Evolutionary conservation across 208 protist species (phyloP), one percentile per base, ranked within the genome.

Genomic region (Naegleria fowleri): DNA sequence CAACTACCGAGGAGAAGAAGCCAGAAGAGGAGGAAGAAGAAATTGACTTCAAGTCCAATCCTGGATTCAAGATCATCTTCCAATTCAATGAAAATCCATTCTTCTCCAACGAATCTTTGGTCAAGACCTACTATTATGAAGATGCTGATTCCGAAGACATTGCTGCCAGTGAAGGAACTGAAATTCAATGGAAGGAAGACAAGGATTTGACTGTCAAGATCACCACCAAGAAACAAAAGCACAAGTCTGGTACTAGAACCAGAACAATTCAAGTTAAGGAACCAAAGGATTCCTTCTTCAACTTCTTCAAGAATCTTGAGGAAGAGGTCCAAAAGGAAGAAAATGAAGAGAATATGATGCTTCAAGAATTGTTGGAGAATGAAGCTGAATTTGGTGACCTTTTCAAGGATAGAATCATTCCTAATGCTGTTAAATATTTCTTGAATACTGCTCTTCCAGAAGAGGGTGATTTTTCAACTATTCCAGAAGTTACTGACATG

Each of bases 201-300:
- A 94, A 96, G 91, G 96, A 97, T 93, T 92, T 96, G 86, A 97
- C 96, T 39, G 93, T 97, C 90, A 93, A 94, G 40, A 89, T 97
- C 41, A 97, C 96, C 91, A 95, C 94, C 89, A 97, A 96, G 93
- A 98, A 97, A 92, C 96, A 98, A 93, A 93, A 95, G 38, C 94
- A 96, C 92, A 98, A 98, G 95, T 95, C 92, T 51, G 95, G 92
- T 15, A 96, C 96, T 39, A 93, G 94, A 90, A 96, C 96, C 59
- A 95, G 96, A 86, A 93, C 96, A 36, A 95, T 97, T 38, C 94
- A 94, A 86, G 95, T 95, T 38, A 94, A 96, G 76, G 96, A 97
- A 93, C 93, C 95, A 43, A 95, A 94, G 58, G 93, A 95, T 43
- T 96, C 95, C 43, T 98, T 98, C 94, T 98, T 98, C 91, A 96